Evolutionary conservation across 2,329 filamentous ascomycete genomes (phyloP).

Genomic region (Monosporascus sp.): DNA sequence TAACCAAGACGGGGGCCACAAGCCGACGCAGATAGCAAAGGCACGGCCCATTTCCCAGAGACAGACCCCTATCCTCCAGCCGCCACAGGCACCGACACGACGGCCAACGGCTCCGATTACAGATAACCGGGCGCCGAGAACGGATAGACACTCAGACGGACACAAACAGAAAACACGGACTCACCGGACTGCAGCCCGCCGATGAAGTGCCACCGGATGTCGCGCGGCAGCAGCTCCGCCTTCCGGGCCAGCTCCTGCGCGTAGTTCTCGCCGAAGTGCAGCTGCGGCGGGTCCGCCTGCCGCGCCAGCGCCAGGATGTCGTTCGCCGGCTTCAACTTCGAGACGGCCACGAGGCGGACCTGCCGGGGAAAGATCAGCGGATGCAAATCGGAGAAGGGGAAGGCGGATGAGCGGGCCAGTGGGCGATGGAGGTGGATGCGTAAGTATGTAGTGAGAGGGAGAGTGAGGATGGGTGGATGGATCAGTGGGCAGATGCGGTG

Average conservation of each 20-base stretch:
- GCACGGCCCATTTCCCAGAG: too few species aligned
- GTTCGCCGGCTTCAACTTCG: slow-evolving; percentile 88
- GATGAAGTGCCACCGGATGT: slow-evolving; percentile 93
- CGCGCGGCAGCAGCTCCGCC: slow-evolving; percentile 67
- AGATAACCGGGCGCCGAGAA: neutral
- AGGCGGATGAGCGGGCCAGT: too few species aligned
- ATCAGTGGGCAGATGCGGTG: neutral
- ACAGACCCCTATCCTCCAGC: too few species aligned
- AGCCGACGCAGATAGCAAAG: too few species aligned
- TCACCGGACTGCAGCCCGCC: slow-evolving; percentile 77
- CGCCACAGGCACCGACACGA: too few species aligned
- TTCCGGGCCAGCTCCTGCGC: slow-evolving; percentile 85
- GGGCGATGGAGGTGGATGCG: too few species aligned
- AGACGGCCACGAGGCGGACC: slow-evolving; percentile 88
- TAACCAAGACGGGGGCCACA: too few species aligned
- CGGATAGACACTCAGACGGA: neutral
- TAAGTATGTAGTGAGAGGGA: too few species aligned
- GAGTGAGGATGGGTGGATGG: neutral
- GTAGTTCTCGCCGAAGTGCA: slow-evolving; percentile 97
- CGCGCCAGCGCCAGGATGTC: slow-evolving; percentile 83
- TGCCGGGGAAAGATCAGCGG: slow-evolving; percentile 26
- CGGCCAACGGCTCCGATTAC: too few species aligned
- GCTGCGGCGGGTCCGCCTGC: slow-evolving; percentile 51
- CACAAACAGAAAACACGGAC: slow-evolving; percentile 9
- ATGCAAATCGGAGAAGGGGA: too few species aligned